Evolutionary conservation across 768 basidiomycete species (phyloP).

Genomic region (Phlebiopsis gigantea): DNA sequence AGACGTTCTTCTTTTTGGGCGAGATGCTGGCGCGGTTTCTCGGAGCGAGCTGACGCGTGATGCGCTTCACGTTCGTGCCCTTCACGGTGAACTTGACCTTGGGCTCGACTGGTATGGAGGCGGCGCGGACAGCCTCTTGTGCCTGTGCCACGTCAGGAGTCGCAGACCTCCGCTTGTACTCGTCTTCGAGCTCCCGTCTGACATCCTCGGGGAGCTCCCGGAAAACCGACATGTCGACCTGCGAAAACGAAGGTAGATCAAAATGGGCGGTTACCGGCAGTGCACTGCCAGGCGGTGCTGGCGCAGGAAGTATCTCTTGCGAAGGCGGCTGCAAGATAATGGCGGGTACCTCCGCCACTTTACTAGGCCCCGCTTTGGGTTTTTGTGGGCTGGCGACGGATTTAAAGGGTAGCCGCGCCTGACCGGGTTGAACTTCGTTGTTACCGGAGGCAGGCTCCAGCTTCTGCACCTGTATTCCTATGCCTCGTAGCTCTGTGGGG

Average conservation of each 20-base stretch:
- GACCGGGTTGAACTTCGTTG: conserved; percentile 39
- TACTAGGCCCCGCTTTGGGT: neutral
- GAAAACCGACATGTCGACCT: conserved; percentile 67
- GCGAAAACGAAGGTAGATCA: conserved; percentile 67
- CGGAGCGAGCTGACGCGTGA: conserved; percentile 61
- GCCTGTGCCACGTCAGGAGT: conserved; percentile 33
- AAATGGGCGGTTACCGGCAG: conserved; percentile 3
- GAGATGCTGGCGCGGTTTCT: conserved; percentile 37
- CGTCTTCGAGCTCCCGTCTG: conserved; percentile 60
- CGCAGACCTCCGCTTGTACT: conserved; percentile 57
- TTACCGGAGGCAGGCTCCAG: conserved; percentile 50
- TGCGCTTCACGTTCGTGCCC: conserved; percentile 45
- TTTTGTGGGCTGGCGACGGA: conserved; percentile 14
- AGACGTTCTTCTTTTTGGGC: conserved; percentile 31
- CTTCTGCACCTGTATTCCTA: conserved; percentile 89
- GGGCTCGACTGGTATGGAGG: neutral
- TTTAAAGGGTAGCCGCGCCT: conserved; percentile 59
- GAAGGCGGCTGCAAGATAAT: conserved; percentile 30
- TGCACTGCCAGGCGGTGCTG: neutral
- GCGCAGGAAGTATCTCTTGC: conserved; percentile 16
- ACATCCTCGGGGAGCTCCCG: conserved; percentile 67
- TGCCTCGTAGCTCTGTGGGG: conserved; percentile 82
- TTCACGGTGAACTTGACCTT: conserved; percentile 24
- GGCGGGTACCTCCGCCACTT: neutral
- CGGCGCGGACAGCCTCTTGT: conserved; percentile 5